These are phyloP conservation scores for Aureobasidium sp. DNA, from an alignment of 2,329 filamentous ascomycete genomes.

Conservation along the genomic window DNA sequence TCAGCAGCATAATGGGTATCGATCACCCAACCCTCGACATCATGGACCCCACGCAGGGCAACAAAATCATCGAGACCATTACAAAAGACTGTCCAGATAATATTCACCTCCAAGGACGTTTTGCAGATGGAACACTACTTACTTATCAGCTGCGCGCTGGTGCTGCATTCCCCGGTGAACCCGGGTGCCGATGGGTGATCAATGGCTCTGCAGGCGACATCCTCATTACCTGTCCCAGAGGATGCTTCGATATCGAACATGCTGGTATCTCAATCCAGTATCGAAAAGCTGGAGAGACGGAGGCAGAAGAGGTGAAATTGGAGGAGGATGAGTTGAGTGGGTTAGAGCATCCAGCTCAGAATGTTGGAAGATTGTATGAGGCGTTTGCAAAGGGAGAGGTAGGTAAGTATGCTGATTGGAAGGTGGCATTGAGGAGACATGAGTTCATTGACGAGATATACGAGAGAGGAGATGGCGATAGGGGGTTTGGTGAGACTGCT, in stretches of 20 bases:
- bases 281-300: background rate
- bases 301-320: background rate
- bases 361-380: background rate
- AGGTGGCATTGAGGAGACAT: background rate
- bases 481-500: background rate
- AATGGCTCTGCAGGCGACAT: conserved; percentile 36
- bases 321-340: background rate
- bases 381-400: background rate
- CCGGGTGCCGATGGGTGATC: conserved; percentile 42
- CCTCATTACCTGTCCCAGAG: background rate
- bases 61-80: background rate
- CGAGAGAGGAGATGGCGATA: background rate
- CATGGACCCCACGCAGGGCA: conserved; percentile 8
- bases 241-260: background rate
- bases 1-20: conserved; percentile 36
- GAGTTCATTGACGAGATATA: conserved; percentile 5
- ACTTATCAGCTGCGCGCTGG: conserved; percentile 40
- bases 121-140: conserved; percentile 34
- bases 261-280: background rate
- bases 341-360: background rate
- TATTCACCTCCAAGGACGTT: conserved; percentile 31
- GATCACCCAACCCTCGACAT: conserved; percentile 36
- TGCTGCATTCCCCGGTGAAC: conserved; percentile 40
- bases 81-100: conserved; percentile 34
- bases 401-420: background rate